Base-by-base conservation (phyloP, 371 early-diverging fungal species). In the Apophysomyces variabilis region DNA sequence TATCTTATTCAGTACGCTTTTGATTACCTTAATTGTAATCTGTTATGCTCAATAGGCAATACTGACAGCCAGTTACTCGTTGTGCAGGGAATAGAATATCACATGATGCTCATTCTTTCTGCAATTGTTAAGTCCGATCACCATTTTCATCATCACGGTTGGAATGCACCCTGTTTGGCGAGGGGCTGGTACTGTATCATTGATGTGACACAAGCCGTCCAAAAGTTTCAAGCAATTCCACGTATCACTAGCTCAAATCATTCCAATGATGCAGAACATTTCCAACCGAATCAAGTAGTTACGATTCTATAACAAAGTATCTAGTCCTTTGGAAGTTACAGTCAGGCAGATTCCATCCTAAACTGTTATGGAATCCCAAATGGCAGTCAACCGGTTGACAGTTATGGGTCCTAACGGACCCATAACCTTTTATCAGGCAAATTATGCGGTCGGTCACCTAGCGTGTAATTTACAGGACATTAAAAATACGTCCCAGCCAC, bases 121-220 rank as follows among this genome's bases (percentile, higher is more conserved):
- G 21, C 21, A 18, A 0, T 16, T 21, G 16, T 21, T 26, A 8
- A 50, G 32, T 21, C 21, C 58, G 46, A 21, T 46, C 12, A 12
- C 57, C 37, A 45, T 56, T 36, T 69, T 60, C 68, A 82, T 56
- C 74, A 85, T 66, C 26, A 26, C 26, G 0, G 26, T 26, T 26
- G 26, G 26, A 26, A 26, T 26, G 26, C 26, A 26, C 26, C 74
- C 78, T 67, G 75, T 75, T 58, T 63, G 75, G 38, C 89, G 91
- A 73, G 94, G 94, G 43, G 83, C 90, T 47, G 94, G 92, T 57
- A 18, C 18, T 18, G 18, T 18, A 70, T 91, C 21, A 72, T 93
- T 58, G 83, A 93, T 75, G 77, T 88, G 44, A 69, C 74, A 70
- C 72, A 83, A 58, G 85, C 93, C 57, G 71, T 92, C 65, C 63